Evolutionary conservation across 2,329 filamentous ascomycete genomes (phyloP).

Genomic region (Aspergillus hortae): DNA sequence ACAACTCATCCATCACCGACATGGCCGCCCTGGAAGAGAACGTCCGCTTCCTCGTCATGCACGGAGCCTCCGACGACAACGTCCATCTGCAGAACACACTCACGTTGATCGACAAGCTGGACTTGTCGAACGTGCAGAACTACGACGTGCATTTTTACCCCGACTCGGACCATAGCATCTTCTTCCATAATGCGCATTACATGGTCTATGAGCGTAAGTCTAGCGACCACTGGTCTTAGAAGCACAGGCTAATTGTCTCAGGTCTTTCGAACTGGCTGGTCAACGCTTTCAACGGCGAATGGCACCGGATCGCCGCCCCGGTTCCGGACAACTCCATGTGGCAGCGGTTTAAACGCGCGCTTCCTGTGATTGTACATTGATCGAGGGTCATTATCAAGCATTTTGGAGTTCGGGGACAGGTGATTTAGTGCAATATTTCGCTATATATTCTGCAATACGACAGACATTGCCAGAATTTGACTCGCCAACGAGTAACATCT

Average conservation of each 20-base stretch:
- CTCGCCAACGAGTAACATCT: no score
- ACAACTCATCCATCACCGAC: conserved; percentile 69
- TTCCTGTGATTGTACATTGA: conserved; percentile 9
- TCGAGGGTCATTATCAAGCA: background rate
- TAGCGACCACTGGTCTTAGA: background rate
- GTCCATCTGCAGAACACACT: conserved; percentile 96
- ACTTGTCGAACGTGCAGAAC: conserved; percentile 78
- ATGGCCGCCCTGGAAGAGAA: conserved; percentile 68
- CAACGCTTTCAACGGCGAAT: conserved; percentile 97
- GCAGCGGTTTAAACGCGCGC: conserved; percentile 19
- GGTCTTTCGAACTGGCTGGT: conserved; percentile 73
- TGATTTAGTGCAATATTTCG: no score
- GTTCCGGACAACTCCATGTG: conserved; percentile 40
- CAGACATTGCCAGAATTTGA: no score
- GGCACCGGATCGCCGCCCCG: conserved; percentile 61
- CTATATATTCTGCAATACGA: no score
- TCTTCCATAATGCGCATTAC: conserved; percentile 85
- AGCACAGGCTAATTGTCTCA: conserved; percentile 5
- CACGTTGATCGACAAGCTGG: conserved; percentile 78
- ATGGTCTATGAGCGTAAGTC: conserved; percentile 89
- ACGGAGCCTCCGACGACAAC: conserved; percentile 94
- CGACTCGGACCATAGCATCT: conserved; percentile 92
- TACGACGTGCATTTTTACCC: conserved; percentile 97
- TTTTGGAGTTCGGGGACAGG: no score
- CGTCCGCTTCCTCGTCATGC: conserved; percentile 90